Percentiles rank a stretch among this genome's conserved stretches.
These are phyloP conservation scores for Phytophthora pseudosyringae DNA, from an alignment of 352 stramenopile genomes.

Conservation along the genomic window DNA sequence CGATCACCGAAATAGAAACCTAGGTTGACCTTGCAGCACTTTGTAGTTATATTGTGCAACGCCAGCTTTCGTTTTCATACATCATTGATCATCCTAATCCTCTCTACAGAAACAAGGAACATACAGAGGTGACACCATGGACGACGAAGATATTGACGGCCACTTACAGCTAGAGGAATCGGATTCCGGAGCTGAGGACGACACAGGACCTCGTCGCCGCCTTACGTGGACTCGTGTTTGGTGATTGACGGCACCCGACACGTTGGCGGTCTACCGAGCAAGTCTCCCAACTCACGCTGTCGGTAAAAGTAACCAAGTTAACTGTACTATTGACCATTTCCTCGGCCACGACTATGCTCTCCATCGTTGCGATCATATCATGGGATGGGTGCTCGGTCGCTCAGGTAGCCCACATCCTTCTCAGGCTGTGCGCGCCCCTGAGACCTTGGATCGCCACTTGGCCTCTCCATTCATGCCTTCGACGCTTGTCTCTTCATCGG, in stretches of 20 bases:
- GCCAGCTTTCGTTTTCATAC: too few relatives aligned
- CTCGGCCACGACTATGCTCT: too few relatives aligned
- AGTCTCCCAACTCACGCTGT: neutral
- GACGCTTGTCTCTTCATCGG: too few relatives aligned
- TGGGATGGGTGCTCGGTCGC: too few relatives aligned
- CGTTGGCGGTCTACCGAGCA: neutral
- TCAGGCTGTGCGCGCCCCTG: too few relatives aligned
- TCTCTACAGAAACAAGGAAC: neutral
- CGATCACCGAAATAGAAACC: constrained; percentile 6
- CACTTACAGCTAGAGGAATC: neutral
- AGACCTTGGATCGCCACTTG: too few relatives aligned
- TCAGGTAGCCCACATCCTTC: too few relatives aligned
- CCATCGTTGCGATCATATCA: too few relatives aligned
- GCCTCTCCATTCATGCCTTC: too few relatives aligned
- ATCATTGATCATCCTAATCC: neutral
- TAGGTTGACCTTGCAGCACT: neutral
- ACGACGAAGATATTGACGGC: neutral
- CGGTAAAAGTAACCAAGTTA: constrained; percentile 1
- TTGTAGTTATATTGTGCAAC: neutral
- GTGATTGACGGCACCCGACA: neutral
- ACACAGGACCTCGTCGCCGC: neutral
- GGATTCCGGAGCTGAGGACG: neutral
- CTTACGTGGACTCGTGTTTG: neutral
- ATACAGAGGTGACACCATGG: neutral
- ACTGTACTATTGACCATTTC: neutral